Percentiles rank a stretch among this genome's conserved stretches.
Conservation (phyloP, 148 eudicot species). For the Fagopyrum esculentum region DNA sequence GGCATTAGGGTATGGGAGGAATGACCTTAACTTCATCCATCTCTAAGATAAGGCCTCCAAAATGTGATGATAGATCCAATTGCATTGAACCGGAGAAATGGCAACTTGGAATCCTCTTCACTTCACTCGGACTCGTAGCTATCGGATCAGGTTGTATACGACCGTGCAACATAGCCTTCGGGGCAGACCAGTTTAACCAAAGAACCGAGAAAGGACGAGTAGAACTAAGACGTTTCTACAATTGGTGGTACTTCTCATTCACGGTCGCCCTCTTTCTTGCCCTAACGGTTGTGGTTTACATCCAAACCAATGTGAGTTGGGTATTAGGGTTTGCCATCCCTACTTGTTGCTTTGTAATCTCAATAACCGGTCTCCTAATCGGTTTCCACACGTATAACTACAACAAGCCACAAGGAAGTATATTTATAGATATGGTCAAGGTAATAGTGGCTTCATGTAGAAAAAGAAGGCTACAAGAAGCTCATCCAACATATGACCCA, state of each 20-base stretch:
- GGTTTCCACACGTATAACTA: constrained; percentile 42
- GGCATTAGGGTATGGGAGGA: constrained; percentile 54
- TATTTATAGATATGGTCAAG: constrained; percentile 46
- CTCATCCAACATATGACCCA: constrained; percentile 32
- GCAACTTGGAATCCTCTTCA: constrained; percentile 51
- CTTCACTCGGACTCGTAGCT: constrained; percentile 36
- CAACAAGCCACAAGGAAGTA: constrained; percentile 48
- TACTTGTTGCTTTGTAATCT: constrained; percentile 37
- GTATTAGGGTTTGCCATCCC: constrained; percentile 58
- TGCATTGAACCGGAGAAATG: constrained; percentile 32
- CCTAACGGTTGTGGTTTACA: constrained; percentile 53
- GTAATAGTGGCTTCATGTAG: constrained; percentile 46
- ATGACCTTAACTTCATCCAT: constrained; percentile 48
- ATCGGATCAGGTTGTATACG: constrained; percentile 53
- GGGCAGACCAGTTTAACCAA: constrained; percentile 72
- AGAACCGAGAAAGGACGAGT: constrained; percentile 43
- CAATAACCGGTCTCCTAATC: constrained; percentile 39
- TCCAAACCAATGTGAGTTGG: constrained; percentile 77
- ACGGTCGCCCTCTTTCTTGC: constrained; percentile 58
- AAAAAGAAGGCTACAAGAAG: constrained; percentile 29
- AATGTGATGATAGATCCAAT: constrained; percentile 16
- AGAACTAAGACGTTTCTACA: constrained; percentile 55
- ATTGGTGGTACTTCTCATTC: constrained; percentile 80
- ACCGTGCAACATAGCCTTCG: constrained; percentile 79
- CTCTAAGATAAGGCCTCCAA: constrained; percentile 37